Evolutionary conservation across 2,329 filamentous ascomycete genomes (phyloP).

Genomic region (Clonostachys chloroleuca): DNA sequence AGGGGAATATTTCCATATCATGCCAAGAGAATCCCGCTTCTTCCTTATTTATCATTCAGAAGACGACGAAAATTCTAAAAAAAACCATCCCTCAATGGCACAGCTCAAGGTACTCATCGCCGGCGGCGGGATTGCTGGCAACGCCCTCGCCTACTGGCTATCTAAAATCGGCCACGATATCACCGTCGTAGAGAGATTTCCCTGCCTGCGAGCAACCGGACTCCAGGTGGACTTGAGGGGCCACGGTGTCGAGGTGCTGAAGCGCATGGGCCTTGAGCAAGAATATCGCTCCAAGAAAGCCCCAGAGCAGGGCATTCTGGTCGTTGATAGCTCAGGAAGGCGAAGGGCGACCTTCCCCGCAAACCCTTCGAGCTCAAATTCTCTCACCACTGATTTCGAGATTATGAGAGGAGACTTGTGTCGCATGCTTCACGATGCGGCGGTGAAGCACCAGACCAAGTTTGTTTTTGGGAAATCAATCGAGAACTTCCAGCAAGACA

Average conservation of each 20-base stretch:
- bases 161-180: conserved; percentile 25
- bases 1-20: too few relatives aligned
- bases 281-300: conserved; percentile 28
- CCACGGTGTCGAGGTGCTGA: conserved; percentile 27
- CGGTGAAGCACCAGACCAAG: conserved; percentile 13
- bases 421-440: conserved; percentile 38
- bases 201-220: conserved; percentile 25
- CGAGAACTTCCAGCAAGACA: conserved; percentile 18
- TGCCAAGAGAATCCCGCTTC: too few relatives aligned
- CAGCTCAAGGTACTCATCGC: conserved; percentile 37
- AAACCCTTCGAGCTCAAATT: conserved; percentile 34
- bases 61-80: too few relatives aligned
- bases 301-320: conserved; percentile 39
- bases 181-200: conserved; percentile 30
- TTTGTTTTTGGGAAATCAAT: conserved; percentile 22
- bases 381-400: conserved; percentile 48
- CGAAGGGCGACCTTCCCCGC: conserved; percentile 28
- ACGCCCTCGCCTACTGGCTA: conserved; percentile 28
- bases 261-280: conserved; percentile 27
- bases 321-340: conserved; percentile 35
- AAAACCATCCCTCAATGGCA: conserved; percentile 8
- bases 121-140: conserved; percentile 33
- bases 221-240: conserved; percentile 36
- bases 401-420: conserved; percentile 53
- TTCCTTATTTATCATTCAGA: too few relatives aligned